A percentile compares a stretch with the other conserved stretches of the same genome.
Conservation (phyloP, 768 basidiomycete species). For the Trametes meyenii region DNA sequence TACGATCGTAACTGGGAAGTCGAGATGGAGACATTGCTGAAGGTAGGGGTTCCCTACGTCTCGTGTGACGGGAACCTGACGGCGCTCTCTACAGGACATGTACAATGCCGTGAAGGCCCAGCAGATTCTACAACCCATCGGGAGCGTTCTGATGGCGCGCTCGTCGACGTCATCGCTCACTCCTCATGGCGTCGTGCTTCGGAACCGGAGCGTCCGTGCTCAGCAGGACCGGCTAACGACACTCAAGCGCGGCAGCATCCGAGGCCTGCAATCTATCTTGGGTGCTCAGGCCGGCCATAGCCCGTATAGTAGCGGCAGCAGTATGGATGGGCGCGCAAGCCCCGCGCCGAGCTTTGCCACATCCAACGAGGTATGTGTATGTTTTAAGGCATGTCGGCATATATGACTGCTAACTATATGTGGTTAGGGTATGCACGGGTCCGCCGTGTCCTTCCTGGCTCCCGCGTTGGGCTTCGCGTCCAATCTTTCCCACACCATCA, state of each 20-base stretch:
- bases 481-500: constrained; percentile 94
- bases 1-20: constrained; percentile 79
- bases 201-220: constrained; percentile 70
- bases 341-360: constrained; percentile 94
- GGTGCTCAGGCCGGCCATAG: constrained; percentile 64
- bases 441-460: constrained; percentile 70
- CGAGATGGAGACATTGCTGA: constrained; percentile 86
- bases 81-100: constrained; percentile 68
- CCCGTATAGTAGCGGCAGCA: constrained; percentile 84
- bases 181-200: constrained; percentile 51
- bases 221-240: constrained; percentile 72
- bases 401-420: neutral
- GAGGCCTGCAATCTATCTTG: constrained; percentile 83
- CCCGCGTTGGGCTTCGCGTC: constrained; percentile 96
- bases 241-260: constrained; percentile 89
- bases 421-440: constrained; percentile 57
- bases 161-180: constrained; percentile 59
- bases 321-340: constrained; percentile 86
- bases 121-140: constrained; percentile 84
- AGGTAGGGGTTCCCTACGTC: constrained; percentile 48
- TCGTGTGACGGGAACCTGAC: neutral
- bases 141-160: constrained; percentile 44
- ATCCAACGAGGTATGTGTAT: constrained; percentile 79
- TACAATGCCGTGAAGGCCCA: constrained; percentile 90
- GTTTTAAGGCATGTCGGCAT: neutral